Conservation (phyloP, 2,329 filamentous ascomycete genomes). For the Rhexocercosporidium sp. region DNA sequence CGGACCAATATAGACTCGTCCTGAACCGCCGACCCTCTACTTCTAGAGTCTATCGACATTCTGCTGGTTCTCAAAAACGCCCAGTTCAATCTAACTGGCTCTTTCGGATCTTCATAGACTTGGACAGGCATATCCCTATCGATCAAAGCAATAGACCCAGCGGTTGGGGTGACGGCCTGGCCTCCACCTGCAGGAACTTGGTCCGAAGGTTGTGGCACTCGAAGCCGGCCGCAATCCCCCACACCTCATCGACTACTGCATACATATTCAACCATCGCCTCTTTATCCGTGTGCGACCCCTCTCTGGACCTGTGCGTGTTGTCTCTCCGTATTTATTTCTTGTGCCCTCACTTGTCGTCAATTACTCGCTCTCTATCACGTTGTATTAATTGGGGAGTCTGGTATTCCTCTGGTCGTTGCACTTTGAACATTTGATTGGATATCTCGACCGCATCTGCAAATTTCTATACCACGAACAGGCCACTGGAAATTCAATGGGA, state of each 20-base stretch:
- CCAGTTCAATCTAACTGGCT: constrained; percentile 28
- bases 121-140: constrained; percentile 25
- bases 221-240: constrained; percentile 29
- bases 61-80: constrained; percentile 14
- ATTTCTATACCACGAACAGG: constrained; percentile 21
- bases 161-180: constrained; percentile 40
- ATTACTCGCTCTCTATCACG: constrained; percentile 39
- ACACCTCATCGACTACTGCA: constrained; percentile 31
- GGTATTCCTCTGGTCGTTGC: constrained; percentile 43
- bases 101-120: constrained; percentile 21
- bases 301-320: constrained; percentile 25
- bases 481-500: constrained; percentile 21
- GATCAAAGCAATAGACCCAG: constrained; percentile 39
- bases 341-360: constrained; percentile 23
- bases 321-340: constrained; percentile 20
- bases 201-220: constrained; percentile 26
- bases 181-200: constrained; percentile 40
- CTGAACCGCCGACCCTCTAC: constrained; percentile 33
- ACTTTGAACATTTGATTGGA: constrained; percentile 19
- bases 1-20: constrained; percentile 35
- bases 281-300: constrained; percentile 32
- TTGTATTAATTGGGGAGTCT: constrained; percentile 43
- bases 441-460: constrained; percentile 25
- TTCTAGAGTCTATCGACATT: constrained; percentile 14
- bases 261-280: constrained; percentile 35